phyloP scores from a whole-genome alignment of 306 rosid species.

The Cicer yamashitae region DNA sequence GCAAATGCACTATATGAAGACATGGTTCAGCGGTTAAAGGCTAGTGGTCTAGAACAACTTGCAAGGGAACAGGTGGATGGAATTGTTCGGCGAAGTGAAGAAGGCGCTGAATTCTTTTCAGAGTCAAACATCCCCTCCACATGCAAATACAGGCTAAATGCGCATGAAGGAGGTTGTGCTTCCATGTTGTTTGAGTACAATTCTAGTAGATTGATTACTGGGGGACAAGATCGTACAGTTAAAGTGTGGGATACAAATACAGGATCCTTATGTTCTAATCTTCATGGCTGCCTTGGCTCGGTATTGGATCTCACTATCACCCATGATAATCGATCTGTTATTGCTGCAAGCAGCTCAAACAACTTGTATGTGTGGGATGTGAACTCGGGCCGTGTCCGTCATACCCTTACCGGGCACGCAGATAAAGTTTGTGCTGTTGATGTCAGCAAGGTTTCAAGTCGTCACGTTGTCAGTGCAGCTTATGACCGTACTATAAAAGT shows the following conservation, averaged over 20 bases:
- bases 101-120: slow-evolving; percentile 86
- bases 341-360: slow-evolving; percentile 99
- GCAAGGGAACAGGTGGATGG: slow-evolving; percentile 99
- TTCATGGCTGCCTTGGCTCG: slow-evolving; percentile 90
- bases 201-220: slow-evolving; percentile 80
- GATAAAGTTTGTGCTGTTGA: slow-evolving; percentile 99
- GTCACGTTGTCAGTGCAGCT: slow-evolving; percentile 88
- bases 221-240: slow-evolving; percentile 89
- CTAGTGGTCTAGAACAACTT: slow-evolving; percentile 87
- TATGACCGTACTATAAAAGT: slow-evolving; percentile 95
- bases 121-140: slow-evolving; percentile 78
- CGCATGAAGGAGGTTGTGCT: slow-evolving; percentile 98
- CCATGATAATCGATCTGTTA: slow-evolving; percentile 82
- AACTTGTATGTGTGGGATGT: slow-evolving; percentile 90
- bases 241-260: slow-evolving; percentile 91
- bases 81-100: slow-evolving; percentile 93
- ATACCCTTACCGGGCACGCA: slow-evolving; percentile 86
- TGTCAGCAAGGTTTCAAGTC: slow-evolving; percentile 86
- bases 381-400: slow-evolving; percentile 81
- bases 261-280: slow-evolving; percentile 67
- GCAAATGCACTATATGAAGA: slow-evolving; percentile 94
- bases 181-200: slow-evolving; percentile 78
- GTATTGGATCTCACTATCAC: slow-evolving; percentile 87
- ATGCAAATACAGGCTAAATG: slow-evolving; percentile 71
- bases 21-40: slow-evolving; percentile 71